Evolutionary conservation across 306 rosid genomes (phyloP).

Genomic region (Elaeagnus macrophylla): DNA sequence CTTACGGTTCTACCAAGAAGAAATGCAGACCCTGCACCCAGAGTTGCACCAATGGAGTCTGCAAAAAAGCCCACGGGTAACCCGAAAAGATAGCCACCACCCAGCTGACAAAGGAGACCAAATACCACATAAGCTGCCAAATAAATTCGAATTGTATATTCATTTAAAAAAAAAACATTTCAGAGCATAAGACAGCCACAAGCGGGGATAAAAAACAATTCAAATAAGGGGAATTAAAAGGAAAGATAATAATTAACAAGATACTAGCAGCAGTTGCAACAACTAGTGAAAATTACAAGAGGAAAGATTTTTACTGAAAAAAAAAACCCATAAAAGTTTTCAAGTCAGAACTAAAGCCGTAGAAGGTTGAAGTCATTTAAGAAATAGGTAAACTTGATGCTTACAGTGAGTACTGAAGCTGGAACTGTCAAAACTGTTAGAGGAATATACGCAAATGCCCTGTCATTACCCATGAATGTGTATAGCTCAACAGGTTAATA

Average conservation of each 20-base stretch:
- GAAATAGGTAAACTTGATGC: background rate
- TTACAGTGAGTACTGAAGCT: conserved; percentile 79
- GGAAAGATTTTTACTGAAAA: too few relatives aligned
- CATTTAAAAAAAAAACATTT: background rate
- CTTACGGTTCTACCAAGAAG: conserved; percentile 85
- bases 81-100: conserved; percentile 93
- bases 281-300: too few relatives aligned
- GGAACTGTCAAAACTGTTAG: conserved; percentile 86
- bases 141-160: background rate
- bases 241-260: too few relatives aligned
- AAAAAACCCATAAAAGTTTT: too few relatives aligned
- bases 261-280: too few relatives aligned
- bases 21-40: conserved; percentile 82
- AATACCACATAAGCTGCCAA: conserved; percentile 5
- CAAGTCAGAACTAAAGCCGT: too few relatives aligned
- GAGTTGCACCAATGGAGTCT: conserved; percentile 79
- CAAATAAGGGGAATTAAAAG: too few relatives aligned
- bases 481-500: background rate
- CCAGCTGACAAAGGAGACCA: conserved; percentile 47
- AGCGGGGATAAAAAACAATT: background rate
- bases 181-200: background rate
- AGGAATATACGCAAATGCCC: conserved; percentile 79
- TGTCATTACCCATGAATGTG: conserved; percentile 26
- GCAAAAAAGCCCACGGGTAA: conserved; percentile 68
- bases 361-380: too few relatives aligned